Evolutionary conservation across 306 rosid genomes (phyloP).

Genomic region (Quercus dentata): DNA sequence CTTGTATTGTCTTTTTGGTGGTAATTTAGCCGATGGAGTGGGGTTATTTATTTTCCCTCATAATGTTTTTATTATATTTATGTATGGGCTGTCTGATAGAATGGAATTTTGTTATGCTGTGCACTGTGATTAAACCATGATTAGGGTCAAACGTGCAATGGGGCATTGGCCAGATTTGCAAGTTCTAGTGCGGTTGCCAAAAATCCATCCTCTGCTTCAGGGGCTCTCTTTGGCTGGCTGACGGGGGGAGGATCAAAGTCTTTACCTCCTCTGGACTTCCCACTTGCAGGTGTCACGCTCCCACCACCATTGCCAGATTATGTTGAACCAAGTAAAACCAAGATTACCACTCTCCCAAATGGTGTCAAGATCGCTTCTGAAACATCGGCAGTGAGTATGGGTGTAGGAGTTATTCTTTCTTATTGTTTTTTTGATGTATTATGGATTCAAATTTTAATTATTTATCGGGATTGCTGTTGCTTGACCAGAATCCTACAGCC

Average conservation of each 20-base stretch:
- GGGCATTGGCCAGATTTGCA: slow-evolving; percentile 55
- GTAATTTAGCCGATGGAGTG: background rate
- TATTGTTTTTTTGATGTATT: background rate
- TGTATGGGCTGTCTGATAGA: slow-evolving; percentile 4
- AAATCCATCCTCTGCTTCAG: slow-evolving; percentile 44
- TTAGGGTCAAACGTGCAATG: slow-evolving; percentile 53
- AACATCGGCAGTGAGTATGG: slow-evolving; percentile 48
- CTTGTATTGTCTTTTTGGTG: background rate
- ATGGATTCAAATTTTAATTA: background rate
- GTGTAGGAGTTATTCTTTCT: background rate
- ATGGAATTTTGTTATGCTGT: background rate
- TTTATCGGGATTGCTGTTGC: background rate
- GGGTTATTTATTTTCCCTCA: background rate
- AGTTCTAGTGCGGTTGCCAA: slow-evolving; percentile 62
- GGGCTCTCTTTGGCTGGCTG: slow-evolving; percentile 85
- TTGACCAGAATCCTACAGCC: slow-evolving; percentile 67
- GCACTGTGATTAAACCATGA: slow-evolving; percentile 12
- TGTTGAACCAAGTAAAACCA: slow-evolving; percentile 60
- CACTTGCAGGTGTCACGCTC: slow-evolving; percentile 58
- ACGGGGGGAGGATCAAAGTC: slow-evolving; percentile 49
- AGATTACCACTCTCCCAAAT: slow-evolving; percentile 70
- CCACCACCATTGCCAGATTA: slow-evolving; percentile 83
- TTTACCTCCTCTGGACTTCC: slow-evolving; percentile 60
- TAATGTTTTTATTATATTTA: background rate
- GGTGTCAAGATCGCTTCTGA: slow-evolving; percentile 85